Base-by-base conservation (phyloP, 2,329 filamentous ascomycete genomes). In the Cercospora sesami region DNA sequence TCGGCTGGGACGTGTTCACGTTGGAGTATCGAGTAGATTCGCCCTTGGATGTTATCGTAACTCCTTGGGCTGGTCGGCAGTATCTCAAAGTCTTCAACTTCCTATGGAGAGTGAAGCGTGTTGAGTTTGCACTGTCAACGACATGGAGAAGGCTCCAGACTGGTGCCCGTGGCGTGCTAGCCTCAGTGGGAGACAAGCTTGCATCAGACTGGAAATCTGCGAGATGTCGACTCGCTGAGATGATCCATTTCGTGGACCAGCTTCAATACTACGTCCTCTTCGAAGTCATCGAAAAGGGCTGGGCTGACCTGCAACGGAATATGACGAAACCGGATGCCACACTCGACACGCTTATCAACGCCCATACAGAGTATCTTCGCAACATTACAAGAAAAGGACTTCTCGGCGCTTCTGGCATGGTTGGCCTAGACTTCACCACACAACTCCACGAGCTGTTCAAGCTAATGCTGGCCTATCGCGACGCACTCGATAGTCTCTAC, bases 81-180 rank as follows among this genome's bases (percentile, higher is more conserved):
- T 99, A 99, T 78, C 89, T 99, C 74, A 98, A 98, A 78, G 93
- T 99, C 9, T 99, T 99, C 86, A 99, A 99, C 80, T 97, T 99
- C 77, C 86, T 99, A 3, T 99, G 95, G 94, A 90, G 95, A 70
- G 93, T 99, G 76, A 99, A 99, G 81, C 90, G 95, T 30, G 95
- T 99, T 62, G 95, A 99, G 77, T 99, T 98, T 76, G 94, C 92
- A 0, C 86, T 99, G 1, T 87, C 91, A 5, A 93, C 91, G 12
- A 95, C 93, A 48, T 99, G 95, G 94, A 89, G 95, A 66, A 91
- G 94, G 72, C 96, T 91, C 80, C 98, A 97, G 89, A 99, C 95
- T 0, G 95, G 95, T 55, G 89, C 94, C 3, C 87, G 95, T 68
- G 93, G 94, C n/a, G 93, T 98, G 0, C 86, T 99, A 6, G 90